Conservation (phyloP, 192 early-diverging fungal genomes). For the Mortierella alpina region DNA sequence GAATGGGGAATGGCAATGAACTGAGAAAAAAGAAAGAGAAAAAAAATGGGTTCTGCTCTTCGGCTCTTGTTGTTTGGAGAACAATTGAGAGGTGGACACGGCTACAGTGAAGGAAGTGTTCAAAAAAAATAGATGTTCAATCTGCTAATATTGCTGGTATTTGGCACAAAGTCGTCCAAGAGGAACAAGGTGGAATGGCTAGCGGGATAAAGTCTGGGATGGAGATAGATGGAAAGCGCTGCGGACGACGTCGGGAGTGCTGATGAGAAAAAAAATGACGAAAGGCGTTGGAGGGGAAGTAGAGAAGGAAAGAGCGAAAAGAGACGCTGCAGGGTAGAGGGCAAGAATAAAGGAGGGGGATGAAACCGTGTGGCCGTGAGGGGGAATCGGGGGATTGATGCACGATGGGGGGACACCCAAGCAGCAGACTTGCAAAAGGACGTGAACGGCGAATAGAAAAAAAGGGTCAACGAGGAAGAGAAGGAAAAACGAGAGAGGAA, state of each 20-base stretch:
- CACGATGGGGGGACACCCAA: neutral
- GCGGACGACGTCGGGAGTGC: too few relatives aligned
- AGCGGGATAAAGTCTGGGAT: too few relatives aligned
- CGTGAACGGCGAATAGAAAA: conserved; percentile 9
- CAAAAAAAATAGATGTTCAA: too few relatives aligned
- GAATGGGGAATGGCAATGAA: neutral
- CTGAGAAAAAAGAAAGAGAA: neutral
- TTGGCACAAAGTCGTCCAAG: too few relatives aligned
- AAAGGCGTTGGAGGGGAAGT: neutral
- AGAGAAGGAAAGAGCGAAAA: neutral
- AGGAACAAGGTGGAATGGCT: neutral
- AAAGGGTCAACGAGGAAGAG: neutral
- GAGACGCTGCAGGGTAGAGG: neutral
- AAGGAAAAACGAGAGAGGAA: neutral
- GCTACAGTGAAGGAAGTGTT: too few relatives aligned
- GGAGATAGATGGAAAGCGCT: neutral
- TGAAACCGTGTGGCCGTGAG: conserved; percentile 4
- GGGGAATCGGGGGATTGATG: neutral
- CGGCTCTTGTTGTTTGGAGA: too few relatives aligned
- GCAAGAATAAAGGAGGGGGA: neutral
- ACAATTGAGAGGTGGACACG: too few relatives aligned
- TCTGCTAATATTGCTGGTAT: too few relatives aligned
- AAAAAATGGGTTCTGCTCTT: neutral
- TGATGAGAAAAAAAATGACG: neutral
- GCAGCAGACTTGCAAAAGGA: neutral